Evolutionary conservation across 805 yeast species (phyloP), one percentile per base, ranked within the genome.

Genomic region (Candida dajiaensis): DNA sequence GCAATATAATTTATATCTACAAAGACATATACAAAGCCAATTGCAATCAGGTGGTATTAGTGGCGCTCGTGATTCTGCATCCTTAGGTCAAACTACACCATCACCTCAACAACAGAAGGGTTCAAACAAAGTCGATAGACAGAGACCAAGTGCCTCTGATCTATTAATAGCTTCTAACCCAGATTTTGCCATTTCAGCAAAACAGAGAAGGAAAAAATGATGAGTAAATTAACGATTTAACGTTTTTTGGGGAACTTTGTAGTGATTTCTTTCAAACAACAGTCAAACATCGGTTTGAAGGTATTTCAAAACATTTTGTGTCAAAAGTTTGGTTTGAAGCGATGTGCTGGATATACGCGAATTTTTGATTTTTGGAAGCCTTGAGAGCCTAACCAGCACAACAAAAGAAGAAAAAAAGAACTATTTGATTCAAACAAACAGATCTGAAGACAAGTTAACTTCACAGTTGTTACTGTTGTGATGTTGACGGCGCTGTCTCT

Each of bases 401-500:
- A 25, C 35, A 6, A n/a, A 29, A n/a, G 18, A 15, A 29, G 18
- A 33, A 16, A 8, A 16, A 16, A n/a, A 33, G 8, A 16, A 20
- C 18, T 20, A 33, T n/a, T n/a, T n/a, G n/a, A n/a, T n/a, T 22
- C 8, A 22, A 22, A 22, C 23, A 22, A 22, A 22, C n/a, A 22
- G 23, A 22, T 22, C 23, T 22, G 23, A 8, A 22, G 23, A 22
- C 25, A 22, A 22, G 25, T 9, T 6, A 22, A 9, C 6, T 22
- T 22, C 25, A 22, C 25, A 22, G 25, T 22, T 9, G 18, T 29
- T 16, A 4, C 42, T 48, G 44, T 19, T 48, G 25, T 11, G 11
- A 44, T 48, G 46, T 25, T 48, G 25, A 42, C 43, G 8, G 46
- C 48, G 8, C 19, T 48, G 12, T 55, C 59, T 1, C 44, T 57